Evolutionary conservation across 345 rosid species (phyloP), one percentile per base, ranked within the genome.

Genomic region (Lepidium aucheri): DNA sequence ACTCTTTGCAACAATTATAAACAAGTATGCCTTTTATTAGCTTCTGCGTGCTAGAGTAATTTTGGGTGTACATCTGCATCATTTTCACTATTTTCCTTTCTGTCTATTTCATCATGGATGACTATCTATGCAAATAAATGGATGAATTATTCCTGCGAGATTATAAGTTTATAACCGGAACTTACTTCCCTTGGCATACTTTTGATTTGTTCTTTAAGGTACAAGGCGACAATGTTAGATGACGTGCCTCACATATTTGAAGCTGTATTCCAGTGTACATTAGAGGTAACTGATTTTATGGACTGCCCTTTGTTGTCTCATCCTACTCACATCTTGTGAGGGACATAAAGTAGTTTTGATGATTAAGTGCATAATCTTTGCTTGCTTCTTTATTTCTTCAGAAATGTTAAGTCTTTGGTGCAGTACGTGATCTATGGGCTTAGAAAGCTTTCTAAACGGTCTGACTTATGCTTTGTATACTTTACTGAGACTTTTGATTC

Each of bases 231-330:
- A 66, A 95, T 95, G 99, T 81, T 91, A 60, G 99, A 95, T 33
- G 99, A 95, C 52, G 98, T 95, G 40, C 94, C 99, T 32, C 85
- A 91, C 44, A 89, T 95, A 76, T 95, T 95, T 82, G 98, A 95
- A 85, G 99, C 98, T 55, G 84, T 95, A 67, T 95, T 95, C 79
- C 98, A 91, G 77, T 95, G 99, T 78, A 91, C 99, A 18, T 78
- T 95, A 44, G 99, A 95, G 97, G 99, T 95, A 53, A 80, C 33
- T 3, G 5, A 60, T 26, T 28, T 17, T 26, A 10, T 45, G 63
- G 24, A 60, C 46, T 26, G 7, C 49, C n/a, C 24, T 18, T 41
- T 40, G 36, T 36, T 20, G 7, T 42, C 15, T 43, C 35, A 55
- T 34, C 16, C 7, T 28, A 13, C 15, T 22, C 17, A 28, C 32